Evolutionary conservation across 768 basidiomycete genomes (phyloP).

Genomic region (Xanthoconium purpureum): DNA sequence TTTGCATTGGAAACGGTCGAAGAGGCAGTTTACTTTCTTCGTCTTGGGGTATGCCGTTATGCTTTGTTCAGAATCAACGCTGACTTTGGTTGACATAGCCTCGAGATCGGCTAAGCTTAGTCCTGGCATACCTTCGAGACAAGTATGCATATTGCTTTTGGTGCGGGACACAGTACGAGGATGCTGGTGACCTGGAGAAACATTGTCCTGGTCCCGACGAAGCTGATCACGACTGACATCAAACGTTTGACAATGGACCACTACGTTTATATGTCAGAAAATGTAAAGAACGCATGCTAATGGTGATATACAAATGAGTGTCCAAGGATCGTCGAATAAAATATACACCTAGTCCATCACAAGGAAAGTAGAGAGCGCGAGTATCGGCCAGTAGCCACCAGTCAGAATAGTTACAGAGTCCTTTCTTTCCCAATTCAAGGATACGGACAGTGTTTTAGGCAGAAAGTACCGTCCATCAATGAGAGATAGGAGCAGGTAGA

Average conservation of each 20-base stretch:
- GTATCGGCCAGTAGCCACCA: not conserved
- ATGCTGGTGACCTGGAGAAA: conserved; percentile 52
- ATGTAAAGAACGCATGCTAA: conserved; percentile 19
- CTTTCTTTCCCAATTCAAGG: not conserved
- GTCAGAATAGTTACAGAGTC: not conserved
- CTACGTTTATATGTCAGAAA: conserved; percentile 1
- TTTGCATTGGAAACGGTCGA: conserved; percentile 57
- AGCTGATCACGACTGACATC: conserved; percentile 71
- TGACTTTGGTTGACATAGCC: conserved; percentile 46
- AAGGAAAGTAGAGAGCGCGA: conserved; percentile 16
- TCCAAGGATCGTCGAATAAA: conserved; percentile 22
- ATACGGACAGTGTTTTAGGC: not conserved
- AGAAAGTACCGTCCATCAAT: conserved; percentile 12
- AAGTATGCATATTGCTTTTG: conserved; percentile 81
- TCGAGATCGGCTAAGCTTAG: conserved; percentile 61
- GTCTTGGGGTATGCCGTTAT: conserved; percentile 50
- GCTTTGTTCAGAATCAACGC: conserved; percentile 5
- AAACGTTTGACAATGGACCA: not conserved
- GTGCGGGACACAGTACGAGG: conserved; percentile 77
- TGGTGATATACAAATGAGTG: conserved; percentile 32
- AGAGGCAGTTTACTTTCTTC: conserved; percentile 65
- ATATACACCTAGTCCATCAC: conserved; percentile 20
- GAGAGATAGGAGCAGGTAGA: conserved; percentile 36
- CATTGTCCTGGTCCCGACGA: conserved; percentile 77
- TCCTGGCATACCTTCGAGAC: conserved; percentile 71